phyloP scores from a whole-genome alignment of 73 alveolate genomes.

The Urostyla sp. region DNA sequence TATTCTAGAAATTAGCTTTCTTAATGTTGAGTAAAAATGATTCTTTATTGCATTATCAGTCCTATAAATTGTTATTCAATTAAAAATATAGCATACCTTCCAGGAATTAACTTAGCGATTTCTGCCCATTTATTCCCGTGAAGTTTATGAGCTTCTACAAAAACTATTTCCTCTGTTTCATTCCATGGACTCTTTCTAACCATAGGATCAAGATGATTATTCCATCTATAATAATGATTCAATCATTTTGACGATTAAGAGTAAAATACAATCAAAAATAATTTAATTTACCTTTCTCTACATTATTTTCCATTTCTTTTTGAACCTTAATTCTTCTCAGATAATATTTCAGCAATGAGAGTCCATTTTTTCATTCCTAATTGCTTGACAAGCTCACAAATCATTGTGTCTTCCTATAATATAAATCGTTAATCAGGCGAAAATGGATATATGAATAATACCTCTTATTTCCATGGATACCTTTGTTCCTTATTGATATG shows the following conservation, averaged over 20 bases:
- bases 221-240: constrained; percentile 78
- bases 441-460: background rate
- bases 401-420: constrained; percentile 64
- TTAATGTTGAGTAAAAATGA: constrained; percentile 84
- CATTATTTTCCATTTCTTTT: constrained; percentile 79
- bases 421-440: too few species aligned
- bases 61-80: constrained; percentile 22
- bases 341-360: constrained; percentile 49
- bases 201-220: constrained; percentile 81
- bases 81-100: constrained; percentile 57
- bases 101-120: constrained; percentile 83
- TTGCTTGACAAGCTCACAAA: constrained; percentile 49
- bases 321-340: constrained; percentile 13
- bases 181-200: constrained; percentile 75
- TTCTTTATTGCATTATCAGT: constrained; percentile 85
- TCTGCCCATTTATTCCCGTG: constrained; percentile 92
- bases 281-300: constrained; percentile 65
- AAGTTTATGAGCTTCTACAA: constrained; percentile 76
- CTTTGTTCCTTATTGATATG: constrained; percentile 1
- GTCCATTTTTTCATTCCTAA: constrained; percentile 76
- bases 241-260: too few species aligned
- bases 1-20: constrained; percentile 49
- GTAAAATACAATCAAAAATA: background rate
- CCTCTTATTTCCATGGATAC: constrained; percentile 11
- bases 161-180: constrained; percentile 74